These are phyloP conservation scores for Piper longum DNA, from an alignment of 164 flowering plant genomes.

Conservation along the genomic window DNA sequence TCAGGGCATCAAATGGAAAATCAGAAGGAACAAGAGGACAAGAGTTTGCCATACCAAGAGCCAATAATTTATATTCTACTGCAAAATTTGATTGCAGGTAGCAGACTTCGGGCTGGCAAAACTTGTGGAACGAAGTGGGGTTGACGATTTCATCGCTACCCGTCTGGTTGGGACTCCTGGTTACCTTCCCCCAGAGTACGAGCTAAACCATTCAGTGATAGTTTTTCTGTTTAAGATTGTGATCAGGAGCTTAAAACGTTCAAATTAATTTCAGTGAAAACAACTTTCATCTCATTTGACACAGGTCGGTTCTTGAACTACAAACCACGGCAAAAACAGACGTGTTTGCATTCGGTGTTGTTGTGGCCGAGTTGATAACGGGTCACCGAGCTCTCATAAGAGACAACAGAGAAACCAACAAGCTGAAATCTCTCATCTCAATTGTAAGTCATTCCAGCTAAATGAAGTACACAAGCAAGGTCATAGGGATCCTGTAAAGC, in stretches of 20 bases:
- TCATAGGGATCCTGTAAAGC: too few species aligned
- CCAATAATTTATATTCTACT: background rate
- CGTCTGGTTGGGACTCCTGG: constrained; percentile 69
- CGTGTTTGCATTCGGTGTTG: constrained; percentile 73
- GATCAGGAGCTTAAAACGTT: background rate
- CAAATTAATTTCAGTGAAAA: background rate
- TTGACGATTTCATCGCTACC: constrained; percentile 48
- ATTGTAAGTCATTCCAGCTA: constrained; percentile 26
- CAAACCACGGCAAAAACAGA: constrained; percentile 54
- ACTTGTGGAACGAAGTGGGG: constrained; percentile 46
- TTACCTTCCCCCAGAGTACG: constrained; percentile 78
- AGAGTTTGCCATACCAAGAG: too few species aligned
- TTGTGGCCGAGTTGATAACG: constrained; percentile 59
- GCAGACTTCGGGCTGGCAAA: constrained; percentile 76
- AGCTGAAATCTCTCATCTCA: constrained; percentile 54
- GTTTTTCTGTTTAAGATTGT: too few species aligned
- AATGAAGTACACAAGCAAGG: background rate
- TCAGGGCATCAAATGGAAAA: too few species aligned
- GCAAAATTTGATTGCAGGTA: constrained; percentile 23
- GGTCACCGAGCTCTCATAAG: constrained; percentile 57
- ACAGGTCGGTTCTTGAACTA: constrained; percentile 65
- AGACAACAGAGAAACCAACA: constrained; percentile 37
- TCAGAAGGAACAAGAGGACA: background rate
- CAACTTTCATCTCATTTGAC: background rate
- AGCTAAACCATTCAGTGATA: background rate